Evolutionary conservation across 2,329 filamentous ascomycete genomes (phyloP).

Genomic region (Paraphaeosphaeria minitans): DNA sequence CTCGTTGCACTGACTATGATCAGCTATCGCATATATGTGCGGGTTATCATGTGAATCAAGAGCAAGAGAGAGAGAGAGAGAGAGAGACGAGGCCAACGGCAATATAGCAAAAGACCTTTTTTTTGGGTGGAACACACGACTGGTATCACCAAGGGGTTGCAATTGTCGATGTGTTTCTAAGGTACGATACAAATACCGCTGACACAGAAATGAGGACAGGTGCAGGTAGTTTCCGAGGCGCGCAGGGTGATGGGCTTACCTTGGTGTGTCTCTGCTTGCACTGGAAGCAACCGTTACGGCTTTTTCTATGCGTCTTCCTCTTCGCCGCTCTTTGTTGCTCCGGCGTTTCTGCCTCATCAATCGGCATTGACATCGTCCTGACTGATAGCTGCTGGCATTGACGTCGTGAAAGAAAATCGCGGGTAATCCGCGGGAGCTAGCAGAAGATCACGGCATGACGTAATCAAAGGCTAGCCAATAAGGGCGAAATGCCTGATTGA

Average conservation of each 20-base stretch:
- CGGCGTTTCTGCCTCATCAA: conserved; percentile 2
- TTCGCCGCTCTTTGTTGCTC: conserved; percentile 18
- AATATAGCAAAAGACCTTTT: not conserved
- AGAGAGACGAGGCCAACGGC: not conserved
- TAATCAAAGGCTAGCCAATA: not conserved
- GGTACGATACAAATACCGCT: not conserved
- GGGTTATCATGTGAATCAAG: not conserved
- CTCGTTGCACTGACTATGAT: conserved; percentile 35
- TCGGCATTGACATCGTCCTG: conserved; percentile 8
- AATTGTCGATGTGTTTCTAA: not conserved
- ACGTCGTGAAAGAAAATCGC: not conserved
- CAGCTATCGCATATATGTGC: not conserved
- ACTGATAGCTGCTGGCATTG: not conserved
- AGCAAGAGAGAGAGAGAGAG: not conserved
- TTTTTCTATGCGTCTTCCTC: conserved; percentile 41
- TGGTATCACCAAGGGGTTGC: not conserved
- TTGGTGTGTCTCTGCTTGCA: conserved; percentile 43
- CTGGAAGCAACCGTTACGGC: conserved; percentile 36
- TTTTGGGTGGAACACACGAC: not conserved
- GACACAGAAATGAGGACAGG: not conserved
- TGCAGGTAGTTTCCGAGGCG: not conserved
- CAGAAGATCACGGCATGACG: not conserved
- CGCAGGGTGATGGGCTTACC: conserved; percentile 15
- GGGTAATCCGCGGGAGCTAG: not conserved
- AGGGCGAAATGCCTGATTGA: not conserved